These are phyloP conservation scores for Yamadazyma epiphylla DNA, from an alignment of 1,139 yeast species.

Conservation along the genomic window DNA sequence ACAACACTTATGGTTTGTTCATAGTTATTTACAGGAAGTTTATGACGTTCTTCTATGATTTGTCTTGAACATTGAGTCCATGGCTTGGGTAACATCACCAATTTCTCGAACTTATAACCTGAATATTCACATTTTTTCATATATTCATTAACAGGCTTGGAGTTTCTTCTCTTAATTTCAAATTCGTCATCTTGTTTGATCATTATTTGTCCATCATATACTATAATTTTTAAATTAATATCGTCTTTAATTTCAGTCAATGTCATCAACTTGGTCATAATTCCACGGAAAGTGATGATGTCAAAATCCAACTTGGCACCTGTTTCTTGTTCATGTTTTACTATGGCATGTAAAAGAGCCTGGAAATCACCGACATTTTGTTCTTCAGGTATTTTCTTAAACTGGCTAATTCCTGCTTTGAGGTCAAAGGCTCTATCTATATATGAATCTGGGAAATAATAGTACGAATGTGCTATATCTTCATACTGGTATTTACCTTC, in stretches of 20 bases:
- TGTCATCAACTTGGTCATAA: slow-evolving; percentile 64
- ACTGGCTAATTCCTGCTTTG: slow-evolving; percentile 57
- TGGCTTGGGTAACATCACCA: slow-evolving; percentile 74
- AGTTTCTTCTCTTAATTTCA: slow-evolving; percentile 24
- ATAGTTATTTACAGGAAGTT: slow-evolving; percentile 58
- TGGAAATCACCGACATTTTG: slow-evolving; percentile 53
- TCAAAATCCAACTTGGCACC: slow-evolving; percentile 53
- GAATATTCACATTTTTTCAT: slow-evolving; percentile 48
- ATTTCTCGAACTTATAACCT: slow-evolving; percentile 83
- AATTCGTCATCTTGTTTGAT: slow-evolving; percentile 57
- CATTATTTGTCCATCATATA: slow-evolving; percentile 80
- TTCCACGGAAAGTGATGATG: slow-evolving; percentile 79
- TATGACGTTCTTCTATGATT: slow-evolving; percentile 61
- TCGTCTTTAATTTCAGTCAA: slow-evolving; percentile 56
- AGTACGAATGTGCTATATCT: slow-evolving; percentile 57
- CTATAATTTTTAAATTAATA: slow-evolving; percentile 61
- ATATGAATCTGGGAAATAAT: slow-evolving; percentile 70
- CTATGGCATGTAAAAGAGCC: slow-evolving; percentile 54
- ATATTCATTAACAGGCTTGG: slow-evolving; percentile 33
- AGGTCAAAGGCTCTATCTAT: slow-evolving; percentile 56
- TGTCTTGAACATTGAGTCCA: slow-evolving; percentile 67
- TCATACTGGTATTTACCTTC: slow-evolving; percentile 43
- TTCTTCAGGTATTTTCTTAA: slow-evolving; percentile 52
- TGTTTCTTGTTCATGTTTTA: slow-evolving; percentile 47
- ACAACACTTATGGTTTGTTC: slow-evolving; percentile 80